Conservation (phyloP, 202 grass and related monocot species). For the Elaeis oleifera region DNA sequence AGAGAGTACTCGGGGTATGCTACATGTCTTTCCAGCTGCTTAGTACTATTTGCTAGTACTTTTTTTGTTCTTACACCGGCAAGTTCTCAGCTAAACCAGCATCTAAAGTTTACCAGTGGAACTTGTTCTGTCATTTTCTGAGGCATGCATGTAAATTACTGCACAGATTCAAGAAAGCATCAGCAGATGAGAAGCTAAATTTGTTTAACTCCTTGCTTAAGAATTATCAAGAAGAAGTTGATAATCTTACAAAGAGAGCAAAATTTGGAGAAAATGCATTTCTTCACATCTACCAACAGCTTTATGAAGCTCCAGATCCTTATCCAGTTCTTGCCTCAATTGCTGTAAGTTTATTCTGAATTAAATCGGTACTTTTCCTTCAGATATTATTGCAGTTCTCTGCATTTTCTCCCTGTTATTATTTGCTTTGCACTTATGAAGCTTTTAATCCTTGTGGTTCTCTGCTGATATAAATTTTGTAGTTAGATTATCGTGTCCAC, state of each 20-base stretch:
- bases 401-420: not conserved
- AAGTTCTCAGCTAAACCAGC: too few species aligned
- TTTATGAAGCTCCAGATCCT: constrained; percentile 99
- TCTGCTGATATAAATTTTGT: not conserved
- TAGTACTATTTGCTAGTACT: not conserved
- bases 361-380: constrained; percentile 7
- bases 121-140: not conserved
- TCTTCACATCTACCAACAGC: constrained; percentile 99
- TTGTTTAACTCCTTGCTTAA: constrained; percentile 95
- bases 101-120: too few species aligned
- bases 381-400: constrained; percentile 1
- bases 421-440: constrained; percentile 14
- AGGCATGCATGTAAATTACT: not conserved
- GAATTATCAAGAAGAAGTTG: constrained; percentile 98
- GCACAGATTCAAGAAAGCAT: constrained; percentile 88
- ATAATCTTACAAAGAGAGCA: constrained; percentile 98
- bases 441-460: not conserved
- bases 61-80: too few species aligned
- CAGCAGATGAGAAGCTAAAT: constrained; percentile 75
- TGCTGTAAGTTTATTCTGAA: constrained; percentile 49
- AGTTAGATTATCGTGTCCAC: not conserved
- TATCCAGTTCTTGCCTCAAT: constrained; percentile 96
- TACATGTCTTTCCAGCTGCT: not conserved
- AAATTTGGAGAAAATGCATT: constrained; percentile 99
- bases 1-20: constrained; percentile 66